A percentile compares a stretch with the other conserved stretches of the same genome.
Conservation (phyloP, 768 basidiomycete genomes). For the Dioszegia crocea region DNA sequence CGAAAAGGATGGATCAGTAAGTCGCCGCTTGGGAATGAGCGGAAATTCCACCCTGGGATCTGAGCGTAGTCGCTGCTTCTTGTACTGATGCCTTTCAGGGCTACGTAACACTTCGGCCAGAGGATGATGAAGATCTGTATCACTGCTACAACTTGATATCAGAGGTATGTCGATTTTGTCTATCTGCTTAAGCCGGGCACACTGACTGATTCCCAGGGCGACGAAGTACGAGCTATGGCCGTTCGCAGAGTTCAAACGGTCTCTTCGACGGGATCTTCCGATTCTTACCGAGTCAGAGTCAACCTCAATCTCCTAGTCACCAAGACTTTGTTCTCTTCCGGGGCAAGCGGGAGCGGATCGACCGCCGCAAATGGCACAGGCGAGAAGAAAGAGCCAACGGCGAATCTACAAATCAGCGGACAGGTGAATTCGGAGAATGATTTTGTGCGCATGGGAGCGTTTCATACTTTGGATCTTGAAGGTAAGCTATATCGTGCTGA, state of each 20-base stretch:
- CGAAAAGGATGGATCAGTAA: slow-evolving; percentile 76
- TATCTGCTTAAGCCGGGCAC: neutral
- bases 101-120: slow-evolving; percentile 86
- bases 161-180: slow-evolving; percentile 53
- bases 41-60: neutral
- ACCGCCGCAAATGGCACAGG: slow-evolving; percentile 31
- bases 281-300: slow-evolving; percentile 79
- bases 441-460: slow-evolving; percentile 86
- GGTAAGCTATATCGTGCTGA: slow-evolving; percentile 24
- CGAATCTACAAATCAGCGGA: slow-evolving; percentile 75
- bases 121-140: slow-evolving; percentile 99
- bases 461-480: slow-evolving; percentile 91
- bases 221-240: slow-evolving; percentile 77
- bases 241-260: slow-evolving; percentile 85
- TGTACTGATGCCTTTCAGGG: slow-evolving; percentile 57
- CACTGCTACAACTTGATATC: slow-evolving; percentile 96
- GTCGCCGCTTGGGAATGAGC: slow-evolving; percentile 34
- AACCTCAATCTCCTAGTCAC: slow-evolving; percentile 78
- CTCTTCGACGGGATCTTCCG: slow-evolving; percentile 87
- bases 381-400: slow-evolving; percentile 44
- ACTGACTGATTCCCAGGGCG: slow-evolving; percentile 54
- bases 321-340: slow-evolving; percentile 67
- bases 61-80: neutral
- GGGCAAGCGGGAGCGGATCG: slow-evolving; percentile 52
- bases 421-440: slow-evolving; percentile 78